Evolutionary conservation across 768 basidiomycete genomes (phyloP).

Genomic region (Porphyrellus cyaneotinctus): DNA sequence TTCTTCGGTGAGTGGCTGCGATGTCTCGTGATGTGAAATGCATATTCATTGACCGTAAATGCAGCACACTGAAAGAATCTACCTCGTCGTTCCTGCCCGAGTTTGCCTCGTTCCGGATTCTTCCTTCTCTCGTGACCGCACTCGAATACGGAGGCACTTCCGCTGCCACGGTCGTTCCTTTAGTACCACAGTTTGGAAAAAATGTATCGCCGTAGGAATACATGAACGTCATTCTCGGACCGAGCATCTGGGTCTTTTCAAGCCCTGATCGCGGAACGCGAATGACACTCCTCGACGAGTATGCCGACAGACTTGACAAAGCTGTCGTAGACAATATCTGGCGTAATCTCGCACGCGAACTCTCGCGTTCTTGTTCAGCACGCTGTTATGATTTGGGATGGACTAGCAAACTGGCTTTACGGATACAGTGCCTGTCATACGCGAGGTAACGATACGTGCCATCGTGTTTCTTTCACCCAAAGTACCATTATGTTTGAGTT

Average conservation of each 20-base stretch:
- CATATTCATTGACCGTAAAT: background rate
- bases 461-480: slow-evolving; percentile 83
- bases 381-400: background rate
- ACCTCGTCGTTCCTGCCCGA: slow-evolving; percentile 78
- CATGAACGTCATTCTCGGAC: slow-evolving; percentile 59
- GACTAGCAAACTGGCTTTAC: slow-evolving; percentile 91
- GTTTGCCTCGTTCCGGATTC: slow-evolving; percentile 79
- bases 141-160: slow-evolving; percentile 76
- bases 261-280: slow-evolving; percentile 91
- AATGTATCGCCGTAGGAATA: slow-evolving; percentile 71
- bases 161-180: slow-evolving; percentile 73
- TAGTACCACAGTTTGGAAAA: slow-evolving; percentile 78
- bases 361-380: background rate
- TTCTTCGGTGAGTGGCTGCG: slow-evolving; percentile 55
- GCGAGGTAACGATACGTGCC: slow-evolving; percentile 90
- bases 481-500: too few species aligned
- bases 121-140: slow-evolving; percentile 79
- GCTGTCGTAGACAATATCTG: slow-evolving; percentile 85
- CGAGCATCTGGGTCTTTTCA: slow-evolving; percentile 78
- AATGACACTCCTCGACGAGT: slow-evolving; percentile 92
- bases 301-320: slow-evolving; percentile 82
- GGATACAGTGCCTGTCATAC: slow-evolving; percentile 90
- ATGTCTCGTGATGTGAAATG: background rate
- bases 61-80: slow-evolving; percentile 74
- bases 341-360: slow-evolving; percentile 71